Evolutionary conservation across 495 filamentous ascomycete species (phyloP).

Genomic region (Evernia prunastri): DNA sequence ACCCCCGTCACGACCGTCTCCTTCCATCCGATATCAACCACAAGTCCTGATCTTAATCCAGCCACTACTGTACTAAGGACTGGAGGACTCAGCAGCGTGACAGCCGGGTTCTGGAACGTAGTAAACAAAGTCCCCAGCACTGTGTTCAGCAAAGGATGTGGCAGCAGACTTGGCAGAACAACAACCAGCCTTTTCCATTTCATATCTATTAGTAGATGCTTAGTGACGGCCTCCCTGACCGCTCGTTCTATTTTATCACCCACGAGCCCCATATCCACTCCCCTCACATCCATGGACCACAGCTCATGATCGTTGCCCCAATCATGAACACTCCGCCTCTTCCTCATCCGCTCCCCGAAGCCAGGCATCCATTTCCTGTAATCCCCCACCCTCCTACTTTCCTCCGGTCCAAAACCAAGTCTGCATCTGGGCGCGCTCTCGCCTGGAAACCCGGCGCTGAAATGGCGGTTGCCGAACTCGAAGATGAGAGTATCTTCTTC

Average conservation of each 20-base stretch:
- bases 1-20: slow-evolving; percentile 76
- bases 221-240: slow-evolving; percentile 77
- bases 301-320: slow-evolving; percentile 75
- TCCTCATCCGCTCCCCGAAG: slow-evolving; percentile 41
- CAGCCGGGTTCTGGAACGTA: slow-evolving; percentile 70
- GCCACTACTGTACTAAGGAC: slow-evolving; percentile 67
- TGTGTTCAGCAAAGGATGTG: slow-evolving; percentile 69
- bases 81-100: slow-evolving; percentile 71
- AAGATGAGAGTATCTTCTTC: slow-evolving; percentile 81
- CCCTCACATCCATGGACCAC: slow-evolving; percentile 69
- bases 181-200: slow-evolving; percentile 65
- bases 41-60: slow-evolving; percentile 70
- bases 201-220: slow-evolving; percentile 68
- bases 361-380: slow-evolving; percentile 63
- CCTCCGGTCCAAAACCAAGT: slow-evolving; percentile 62
- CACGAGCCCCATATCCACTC: slow-evolving; percentile 67
- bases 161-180: slow-evolving; percentile 68
- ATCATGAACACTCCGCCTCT: slow-evolving; percentile 38
- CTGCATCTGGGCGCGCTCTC: slow-evolving; percentile 67
- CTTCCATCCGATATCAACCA: slow-evolving; percentile 87
- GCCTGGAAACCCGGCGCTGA: slow-evolving; percentile 81
- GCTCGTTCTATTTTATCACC: slow-evolving; percentile 83
- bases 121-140: slow-evolving; percentile 69
- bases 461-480: slow-evolving; percentile 71
- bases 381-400: slow-evolving; percentile 75